Base-by-base conservation (phyloP, 176 grass and related monocot genomes). In the Guadua angustifolia region DNA sequence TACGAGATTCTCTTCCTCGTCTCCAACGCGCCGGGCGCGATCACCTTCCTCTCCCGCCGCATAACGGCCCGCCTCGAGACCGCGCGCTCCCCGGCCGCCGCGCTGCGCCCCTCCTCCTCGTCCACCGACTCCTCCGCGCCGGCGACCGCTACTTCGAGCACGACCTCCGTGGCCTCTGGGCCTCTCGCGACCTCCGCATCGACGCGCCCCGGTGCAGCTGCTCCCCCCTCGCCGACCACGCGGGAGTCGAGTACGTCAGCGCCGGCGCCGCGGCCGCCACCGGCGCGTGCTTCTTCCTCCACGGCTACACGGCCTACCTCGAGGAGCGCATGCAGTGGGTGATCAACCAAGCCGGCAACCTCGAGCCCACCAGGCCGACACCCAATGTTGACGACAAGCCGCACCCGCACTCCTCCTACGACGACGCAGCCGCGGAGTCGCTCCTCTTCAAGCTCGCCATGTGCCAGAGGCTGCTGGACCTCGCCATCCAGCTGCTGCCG, bases 1-100 rank as follows among this genome's bases (percentile, higher is more conserved):
- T 88, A 95, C 19, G 96, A 95, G 88, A 94, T 99, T 60, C 88
- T 99, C 49, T 99, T 95, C 69, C 75, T 95, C 47, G 93, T 99
- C 29, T 99, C 96, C n/a, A 99, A 99, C 82, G 81, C 91, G 5
- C 96, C 93, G 0, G 91, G 96, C 13, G 86, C 89, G 5, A 94
- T 99, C 87, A 94, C 91, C 39, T 99, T 99, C 86, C 92, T 99
- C 43, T 88, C 91, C 1, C 90, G 88, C 50, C 90, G 93, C 80
- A 92, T 99, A 72, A 94, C 96, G 36, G 77, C 81, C 10, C 80
- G 88, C 35, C 81, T 99, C 22, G 91, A 92, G 47, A 58, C 87
- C 13, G 82, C 89, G 9, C 55, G 88, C 24, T 76, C 87, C 19
- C 88, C 89, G 13, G 84, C 78, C 36, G 83, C 73, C 70, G 88